Conservation (phyloP, 2,329 filamentous ascomycete genomes). For the Aureobasidium mangrovei region DNA sequence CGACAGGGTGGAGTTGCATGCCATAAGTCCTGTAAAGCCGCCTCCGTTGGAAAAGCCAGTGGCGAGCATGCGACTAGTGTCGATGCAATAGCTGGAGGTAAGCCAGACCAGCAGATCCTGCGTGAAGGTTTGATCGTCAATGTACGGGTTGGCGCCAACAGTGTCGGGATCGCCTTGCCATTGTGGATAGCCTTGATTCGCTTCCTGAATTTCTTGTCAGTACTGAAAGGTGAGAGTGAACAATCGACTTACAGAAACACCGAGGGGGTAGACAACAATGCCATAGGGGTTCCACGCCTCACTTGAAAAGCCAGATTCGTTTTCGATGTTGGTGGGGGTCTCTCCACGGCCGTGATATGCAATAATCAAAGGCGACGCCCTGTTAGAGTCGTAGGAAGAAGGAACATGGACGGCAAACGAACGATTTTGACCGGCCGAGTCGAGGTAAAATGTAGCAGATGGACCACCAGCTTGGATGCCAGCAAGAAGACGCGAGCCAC, state of each 20-base stretch:
- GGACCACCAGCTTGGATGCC: slow-evolving; percentile 18
- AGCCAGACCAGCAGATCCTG: slow-evolving; percentile 33
- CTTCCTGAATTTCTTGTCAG: slow-evolving; percentile 31
- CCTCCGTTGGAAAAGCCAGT: slow-evolving; percentile 48
- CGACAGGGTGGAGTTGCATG: slow-evolving; percentile 37
- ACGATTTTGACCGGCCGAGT: slow-evolving; percentile 23
- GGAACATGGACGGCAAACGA: slow-evolving; percentile 33
- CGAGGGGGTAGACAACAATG: slow-evolving; percentile 39
- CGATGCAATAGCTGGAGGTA: slow-evolving; percentile 33
- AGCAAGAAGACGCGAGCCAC: slow-evolving; percentile 18
- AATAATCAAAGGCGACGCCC: slow-evolving; percentile 36
- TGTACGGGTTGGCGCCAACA: slow-evolving; percentile 22
- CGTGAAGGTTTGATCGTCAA: slow-evolving; percentile 36
- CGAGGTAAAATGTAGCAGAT: slow-evolving; percentile 17
- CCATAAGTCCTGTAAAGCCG: slow-evolving; percentile 39
- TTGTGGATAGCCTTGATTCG: slow-evolving; percentile 21
- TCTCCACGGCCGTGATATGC: slow-evolving; percentile 40
- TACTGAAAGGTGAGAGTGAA: slow-evolving; percentile 34
- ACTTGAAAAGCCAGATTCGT: slow-evolving; percentile 39
- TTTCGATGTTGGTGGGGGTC: slow-evolving; percentile 31
- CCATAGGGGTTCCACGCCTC: slow-evolving; percentile 36
- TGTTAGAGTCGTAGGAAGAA: slow-evolving; percentile 30
- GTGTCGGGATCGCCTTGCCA: slow-evolving; percentile 38
- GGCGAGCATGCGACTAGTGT: slow-evolving; percentile 36
- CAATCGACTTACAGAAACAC: slow-evolving; percentile 32